Percentiles rank a stretch among this genome's conserved stretches.
phyloP scores from a whole-genome alignment of 768 basidiomycete species.

The Leccinum olivaceopallidum region DNA sequence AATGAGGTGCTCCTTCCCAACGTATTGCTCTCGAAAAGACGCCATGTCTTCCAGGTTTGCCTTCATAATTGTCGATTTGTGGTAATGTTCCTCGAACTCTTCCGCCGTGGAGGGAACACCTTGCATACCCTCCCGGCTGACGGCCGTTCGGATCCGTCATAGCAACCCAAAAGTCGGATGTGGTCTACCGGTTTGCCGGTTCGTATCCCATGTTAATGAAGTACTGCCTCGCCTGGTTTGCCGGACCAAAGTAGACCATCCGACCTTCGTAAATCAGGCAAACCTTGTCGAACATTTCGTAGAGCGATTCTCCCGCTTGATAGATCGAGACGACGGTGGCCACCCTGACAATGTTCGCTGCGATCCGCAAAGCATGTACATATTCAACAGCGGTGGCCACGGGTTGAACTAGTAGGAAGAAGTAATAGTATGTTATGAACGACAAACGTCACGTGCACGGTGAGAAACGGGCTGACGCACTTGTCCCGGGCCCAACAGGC shows the following conservation, averaged over 20 bases:
- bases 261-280: slow-evolving; percentile 60
- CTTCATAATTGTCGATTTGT: slow-evolving; percentile 38
- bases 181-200: slow-evolving; percentile 58
- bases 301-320: slow-evolving; percentile 75
- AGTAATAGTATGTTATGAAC: slow-evolving; percentile 19
- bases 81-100: slow-evolving; percentile 57
- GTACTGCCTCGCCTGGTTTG: slow-evolving; percentile 53
- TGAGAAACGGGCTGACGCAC: slow-evolving; percentile 26
- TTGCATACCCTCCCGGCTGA: slow-evolving; percentile 34
- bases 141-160: slow-evolving; percentile 69
- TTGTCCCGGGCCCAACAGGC: slow-evolving; percentile 72
- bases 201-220: slow-evolving; percentile 59
- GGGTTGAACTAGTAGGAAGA: slow-evolving; percentile 57
- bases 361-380: slow-evolving; percentile 65
- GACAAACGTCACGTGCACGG: slow-evolving; percentile 42
- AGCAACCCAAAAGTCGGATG: slow-evolving; percentile 58
- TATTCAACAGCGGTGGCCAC: slow-evolving; percentile 77
- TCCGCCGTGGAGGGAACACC: slow-evolving; percentile 45
- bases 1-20: slow-evolving; percentile 44
- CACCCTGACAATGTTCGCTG: slow-evolving; percentile 53
- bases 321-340: slow-evolving; percentile 82
- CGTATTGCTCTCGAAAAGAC: slow-evolving; percentile 45
- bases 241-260: slow-evolving; percentile 62
- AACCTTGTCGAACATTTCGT: slow-evolving; percentile 41
- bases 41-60: slow-evolving; percentile 50